Base-by-base conservation (phyloP, 306 rosid genomes). In the Sesbania bispinosa region DNA sequence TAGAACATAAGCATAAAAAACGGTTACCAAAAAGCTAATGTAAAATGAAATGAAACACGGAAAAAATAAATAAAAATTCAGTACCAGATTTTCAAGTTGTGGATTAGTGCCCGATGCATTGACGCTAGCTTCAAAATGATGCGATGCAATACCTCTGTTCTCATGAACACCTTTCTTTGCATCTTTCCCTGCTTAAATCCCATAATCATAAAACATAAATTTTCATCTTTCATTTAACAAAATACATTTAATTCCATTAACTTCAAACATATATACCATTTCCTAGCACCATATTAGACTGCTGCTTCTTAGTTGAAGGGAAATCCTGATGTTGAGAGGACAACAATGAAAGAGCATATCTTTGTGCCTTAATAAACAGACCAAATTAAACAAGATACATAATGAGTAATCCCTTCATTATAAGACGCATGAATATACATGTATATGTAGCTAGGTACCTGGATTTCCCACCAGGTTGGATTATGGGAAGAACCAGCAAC, bases 231-330 rank as follows among this genome's bases (percentile, higher is more conserved):
- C n/a, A n/a, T n/a, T n/a, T n/a, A n/a, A n/a, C n/a, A n/a, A n/a
- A n/a, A n/a, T n/a, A n/a, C n/a, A n/a, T n/a, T n/a, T n/a, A n/a
- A n/a, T n/a, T n/a, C n/a, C 30, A 26, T 27, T 38, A 69, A 24
- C 71, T 59, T 69, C 74, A 51, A 47, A 42, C 77, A n/a, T n/a
- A n/a, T n/a, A 19, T 19, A 85, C 89, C 79, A 60, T 80, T 75
- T 68, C 18, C 71, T 27, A 10, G 45, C n/a, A n/a, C n/a, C n/a
- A n/a, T n/a, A 7, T 74, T 36, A 35, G 41, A 21, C 30, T 61
- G 46, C 41, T 69, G 74, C 63, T 20, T 50, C 29, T 47, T 33
- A 30, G 73, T 16, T 6, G 70, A 33, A 69, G 73, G 38, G 15
- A 27, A 20, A 42, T 75, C 64, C 82, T 79, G 78, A 35, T 23